phyloP scores from a whole-genome alignment of 257 asterid genomes.

The Solanum lycopersicoides region DNA sequence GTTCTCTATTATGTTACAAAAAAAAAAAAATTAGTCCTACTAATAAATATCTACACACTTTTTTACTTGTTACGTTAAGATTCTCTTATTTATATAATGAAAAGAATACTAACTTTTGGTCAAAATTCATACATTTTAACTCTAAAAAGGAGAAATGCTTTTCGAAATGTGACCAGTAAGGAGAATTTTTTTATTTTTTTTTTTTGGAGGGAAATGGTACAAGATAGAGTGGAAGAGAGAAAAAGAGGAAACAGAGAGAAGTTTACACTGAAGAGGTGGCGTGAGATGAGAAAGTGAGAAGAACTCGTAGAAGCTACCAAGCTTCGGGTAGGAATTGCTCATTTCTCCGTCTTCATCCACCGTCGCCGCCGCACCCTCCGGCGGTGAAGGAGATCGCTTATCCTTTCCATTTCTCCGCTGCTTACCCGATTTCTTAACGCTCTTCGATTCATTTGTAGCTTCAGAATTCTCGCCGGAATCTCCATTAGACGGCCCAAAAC shows the following conservation, averaged over 20 bases:
- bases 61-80: too few relatives aligned
- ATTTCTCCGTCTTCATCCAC: constrained; percentile 72
- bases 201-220: too few relatives aligned
- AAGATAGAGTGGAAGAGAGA: neutral
- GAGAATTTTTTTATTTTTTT: too few relatives aligned
- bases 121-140: too few relatives aligned
- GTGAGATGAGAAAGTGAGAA: constrained; percentile 91
- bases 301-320: constrained; percentile 92
- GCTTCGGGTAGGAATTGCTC: constrained; percentile 68
- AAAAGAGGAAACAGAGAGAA: neutral
- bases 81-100: too few relatives aligned
- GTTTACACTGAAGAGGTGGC: constrained; percentile 83
- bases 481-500: constrained; percentile 71
- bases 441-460: constrained; percentile 8
- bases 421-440: constrained; percentile 45
- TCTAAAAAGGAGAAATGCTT: too few relatives aligned
- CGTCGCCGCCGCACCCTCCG: neutral
- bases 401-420: neutral
- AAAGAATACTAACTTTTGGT: too few relatives aligned
- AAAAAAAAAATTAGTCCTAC: too few relatives aligned
- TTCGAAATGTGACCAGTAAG: too few relatives aligned
- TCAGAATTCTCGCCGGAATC: constrained; percentile 22
- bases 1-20: too few relatives aligned
- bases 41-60: too few relatives aligned
- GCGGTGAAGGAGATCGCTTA: constrained; percentile 22